Evolutionary conservation across 2,329 filamentous ascomycete genomes (phyloP).

Genomic region (Achaetomium macrosporum): DNA sequence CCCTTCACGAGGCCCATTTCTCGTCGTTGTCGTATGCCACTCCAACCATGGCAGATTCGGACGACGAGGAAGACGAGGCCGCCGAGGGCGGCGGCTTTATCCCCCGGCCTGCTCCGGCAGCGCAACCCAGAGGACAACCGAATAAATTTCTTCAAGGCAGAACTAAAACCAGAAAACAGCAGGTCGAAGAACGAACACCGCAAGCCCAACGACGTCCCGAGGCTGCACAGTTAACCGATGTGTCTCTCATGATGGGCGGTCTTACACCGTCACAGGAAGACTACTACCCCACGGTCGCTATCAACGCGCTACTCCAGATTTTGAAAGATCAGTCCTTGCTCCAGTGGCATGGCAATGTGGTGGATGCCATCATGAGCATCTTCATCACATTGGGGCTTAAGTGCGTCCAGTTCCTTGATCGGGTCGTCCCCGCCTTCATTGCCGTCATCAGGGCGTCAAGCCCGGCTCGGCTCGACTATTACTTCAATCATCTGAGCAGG

Average conservation of each 20-base stretch:
- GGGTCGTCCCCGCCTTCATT: constrained; percentile 92
- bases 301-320: constrained; percentile 89
- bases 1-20: constrained; percentile 15
- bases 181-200: constrained; percentile 83
- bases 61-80: constrained; percentile 10
- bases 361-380: constrained; percentile 98
- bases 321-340: constrained; percentile 84
- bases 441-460: constrained; percentile 80
- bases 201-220: constrained; percentile 67
- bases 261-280: constrained; percentile 95
- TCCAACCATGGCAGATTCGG: constrained; percentile 15
- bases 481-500: constrained; percentile 93
- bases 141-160: background rate
- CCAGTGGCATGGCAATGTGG: constrained; percentile 87
- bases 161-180: constrained; percentile 35
- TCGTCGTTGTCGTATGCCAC: constrained; percentile 11
- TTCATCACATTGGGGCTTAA: constrained; percentile 95
- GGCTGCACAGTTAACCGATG: constrained; percentile 71
- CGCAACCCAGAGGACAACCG: background rate
- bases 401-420: constrained; percentile 88
- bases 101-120: background rate
- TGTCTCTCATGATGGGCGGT: constrained; percentile 96
- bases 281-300: constrained; percentile 96
- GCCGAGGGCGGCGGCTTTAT: background rate
- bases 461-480: constrained; percentile 76